Evolutionary conservation across 1,284 basidiomycete genomes (phyloP).

Genomic region (Sanguinoderma infundibulare): DNA sequence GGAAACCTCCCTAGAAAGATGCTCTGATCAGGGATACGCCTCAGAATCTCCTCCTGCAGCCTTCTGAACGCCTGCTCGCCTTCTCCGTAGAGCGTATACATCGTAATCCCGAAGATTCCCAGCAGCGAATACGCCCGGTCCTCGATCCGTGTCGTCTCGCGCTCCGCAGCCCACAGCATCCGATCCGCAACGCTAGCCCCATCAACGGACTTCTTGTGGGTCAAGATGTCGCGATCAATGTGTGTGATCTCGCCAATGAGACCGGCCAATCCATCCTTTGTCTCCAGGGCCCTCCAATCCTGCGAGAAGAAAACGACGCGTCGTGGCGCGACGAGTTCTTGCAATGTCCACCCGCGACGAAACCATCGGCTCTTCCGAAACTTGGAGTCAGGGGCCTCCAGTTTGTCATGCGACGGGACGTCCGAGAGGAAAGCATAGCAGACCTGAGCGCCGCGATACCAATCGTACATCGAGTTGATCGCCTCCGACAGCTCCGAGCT

Average conservation of each 20-base stretch:
- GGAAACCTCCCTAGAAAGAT: too few species aligned
- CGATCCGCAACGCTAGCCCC: neutral
- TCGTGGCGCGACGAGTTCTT: constrained; percentile 5
- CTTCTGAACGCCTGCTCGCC: neutral
- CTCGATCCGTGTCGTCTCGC: neutral
- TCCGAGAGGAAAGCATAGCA: constrained; percentile 10
- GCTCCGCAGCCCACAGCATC: constrained; percentile 1
- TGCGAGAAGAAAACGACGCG: neutral
- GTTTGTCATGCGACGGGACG: neutral
- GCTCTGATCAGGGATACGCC: neutral
- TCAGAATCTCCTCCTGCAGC: constrained; percentile 5
- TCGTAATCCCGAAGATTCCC: neutral
- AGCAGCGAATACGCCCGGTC: constrained; percentile 3
- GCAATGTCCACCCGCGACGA: constrained; percentile 1
- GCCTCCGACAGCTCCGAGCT: constrained; percentile 7
- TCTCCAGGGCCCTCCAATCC: neutral
- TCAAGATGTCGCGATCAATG: neutral
- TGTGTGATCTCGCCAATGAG: neutral
- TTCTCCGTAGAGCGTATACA: constrained; percentile 4
- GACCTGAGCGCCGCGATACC: neutral
- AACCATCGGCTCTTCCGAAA: neutral
- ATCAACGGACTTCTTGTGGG: neutral
- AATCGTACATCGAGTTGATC: constrained; percentile 8
- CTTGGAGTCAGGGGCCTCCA: neutral
- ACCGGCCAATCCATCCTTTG: neutral